Base-by-base conservation (phyloP, 1,139 yeast genomes). In the Nakaseomyces kungkrabaensis region DNA sequence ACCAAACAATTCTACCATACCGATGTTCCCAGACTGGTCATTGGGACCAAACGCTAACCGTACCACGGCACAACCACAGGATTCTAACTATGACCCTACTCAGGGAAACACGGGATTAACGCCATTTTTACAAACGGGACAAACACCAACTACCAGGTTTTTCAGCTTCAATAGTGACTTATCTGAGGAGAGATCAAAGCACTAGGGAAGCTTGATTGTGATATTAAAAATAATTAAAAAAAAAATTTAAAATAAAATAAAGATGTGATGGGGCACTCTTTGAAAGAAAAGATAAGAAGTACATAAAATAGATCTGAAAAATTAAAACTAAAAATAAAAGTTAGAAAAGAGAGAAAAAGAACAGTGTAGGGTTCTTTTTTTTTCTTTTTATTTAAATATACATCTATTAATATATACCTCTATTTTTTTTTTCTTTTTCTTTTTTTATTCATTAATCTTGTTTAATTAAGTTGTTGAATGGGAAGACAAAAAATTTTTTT, bases 21-120 rank as follows among this genome's bases (percentile, higher is more conserved):
- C 65, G 4, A 60, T 63, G 66, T 64, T 64, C 47, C 66, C 60
- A 37, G 67, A 64, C 51, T 64, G 68, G 68, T 55, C 62, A 5
- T 47, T 61, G 27, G 56, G 55, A 17, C 42, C 41, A 5, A 46
- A 44, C 25, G 29, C 50, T 13, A n/a, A 48, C 13, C 46, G 43
- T 5, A 37, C 48, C 13, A 41, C 48, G 5, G 44, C 44, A 27
- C 50, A 49, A 36, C 34, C 48, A 7, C 43, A 17, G 44, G 36
- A 25, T 26, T 34, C 38, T 7, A 13, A 40, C 5, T 27, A 42
- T 26, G 26, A 26, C 11, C 36, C 45, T 5, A 22, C 38, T 8
- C 42, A 41, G 13, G 61, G 66, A 3, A 56, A 59, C 41, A 59
- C 66, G 8, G 67, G 68, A 3, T 47, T 63, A 10, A 62, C 67